Evolutionary conservation across 2,329 filamentous ascomycete species (phyloP), one percentile per base, ranked within the genome.

Genomic region (Colletotrichum nymphaeae): DNA sequence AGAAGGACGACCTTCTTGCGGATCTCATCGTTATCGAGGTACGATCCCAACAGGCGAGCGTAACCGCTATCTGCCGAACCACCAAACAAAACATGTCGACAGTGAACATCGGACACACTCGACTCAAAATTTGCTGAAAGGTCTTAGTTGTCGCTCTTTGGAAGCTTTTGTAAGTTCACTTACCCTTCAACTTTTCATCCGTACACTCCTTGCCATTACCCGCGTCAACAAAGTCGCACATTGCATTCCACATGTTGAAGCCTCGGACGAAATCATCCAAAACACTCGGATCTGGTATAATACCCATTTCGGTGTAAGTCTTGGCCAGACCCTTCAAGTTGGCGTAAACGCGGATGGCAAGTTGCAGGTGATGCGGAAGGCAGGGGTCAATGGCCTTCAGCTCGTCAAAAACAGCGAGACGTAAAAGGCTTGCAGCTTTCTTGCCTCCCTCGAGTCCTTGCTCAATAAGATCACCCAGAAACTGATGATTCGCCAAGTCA

Each of bases 121-220:
- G 80, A 75, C 26, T 81, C 79, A 55, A 81, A 79, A 24, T 77
- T 80, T 77, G 75, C 80, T 82, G 66, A 8, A 5, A n/a, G 46
- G 6, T 9, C 22, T 68, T n/a, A 69, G 53, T 67, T 12, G 8
- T 22, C 4, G 19, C 16, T 3, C 5, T 19, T 30, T n/a, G 12
- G 5, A 4, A 3, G 0, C 2, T 5, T 32, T 16, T 16, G 58
- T 30, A 52, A 32, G 19, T 26, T 22, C 37, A 72, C 67, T 62
- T 64, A 84, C 84, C 83, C 79, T 81, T 80, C 22, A 86, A 75
- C 65, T 85, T 85, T 46, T 81, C 79, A 75, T 85, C 84, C 1
- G 83, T 78, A 59, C 83, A 85, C 71, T 85, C 83, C 67, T 85
- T 85, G 11, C 83, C 83, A 67, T 81, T 79, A 6, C 84, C 84